A percentile compares a stretch with the other conserved stretches of the same genome.
These are phyloP conservation scores for Aspergillus hortae DNA, from an alignment of 2,329 filamentous ascomycete genomes.

Conservation along the genomic window DNA sequence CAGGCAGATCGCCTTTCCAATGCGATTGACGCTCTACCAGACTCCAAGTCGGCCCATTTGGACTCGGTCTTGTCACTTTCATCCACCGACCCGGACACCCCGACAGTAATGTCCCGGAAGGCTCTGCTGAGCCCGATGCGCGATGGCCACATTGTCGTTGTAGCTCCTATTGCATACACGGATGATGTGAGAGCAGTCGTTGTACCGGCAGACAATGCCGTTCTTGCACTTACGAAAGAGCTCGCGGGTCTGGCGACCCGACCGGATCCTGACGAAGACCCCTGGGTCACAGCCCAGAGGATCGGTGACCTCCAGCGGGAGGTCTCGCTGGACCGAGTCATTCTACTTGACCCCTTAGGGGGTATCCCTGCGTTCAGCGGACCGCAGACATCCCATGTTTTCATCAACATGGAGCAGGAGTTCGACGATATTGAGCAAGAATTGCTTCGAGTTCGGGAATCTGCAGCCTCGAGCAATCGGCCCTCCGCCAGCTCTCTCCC, in stretches of 20 bases:
- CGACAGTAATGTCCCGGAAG: slow-evolving; percentile 40
- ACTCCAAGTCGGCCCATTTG: slow-evolving; percentile 65
- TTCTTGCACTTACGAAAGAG: slow-evolving; percentile 73
- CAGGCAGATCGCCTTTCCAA: slow-evolving; percentile 72
- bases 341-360: slow-evolving; percentile 81
- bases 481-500: background rate
- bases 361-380: slow-evolving; percentile 69
- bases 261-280: slow-evolving; percentile 42
- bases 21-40: slow-evolving; percentile 68
- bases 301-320: slow-evolving; percentile 45
- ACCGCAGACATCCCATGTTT: slow-evolving; percentile 67
- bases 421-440: slow-evolving; percentile 66
- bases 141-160: slow-evolving; percentile 66
- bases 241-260: slow-evolving; percentile 64
- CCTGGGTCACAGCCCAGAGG: slow-evolving; percentile 36
- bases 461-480: slow-evolving; percentile 7
- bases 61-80: slow-evolving; percentile 52
- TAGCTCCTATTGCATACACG: slow-evolving; percentile 63
- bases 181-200: slow-evolving; percentile 45
- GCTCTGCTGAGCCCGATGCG: slow-evolving; percentile 64
- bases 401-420: slow-evolving; percentile 92
- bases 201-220: slow-evolving; percentile 59
- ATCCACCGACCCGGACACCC: slow-evolving; percentile 30
- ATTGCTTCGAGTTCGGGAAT: slow-evolving; percentile 42
- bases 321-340: slow-evolving; percentile 74